Base-by-base conservation (phyloP, 129 eudicot species). In the Centella asiatica region DNA sequence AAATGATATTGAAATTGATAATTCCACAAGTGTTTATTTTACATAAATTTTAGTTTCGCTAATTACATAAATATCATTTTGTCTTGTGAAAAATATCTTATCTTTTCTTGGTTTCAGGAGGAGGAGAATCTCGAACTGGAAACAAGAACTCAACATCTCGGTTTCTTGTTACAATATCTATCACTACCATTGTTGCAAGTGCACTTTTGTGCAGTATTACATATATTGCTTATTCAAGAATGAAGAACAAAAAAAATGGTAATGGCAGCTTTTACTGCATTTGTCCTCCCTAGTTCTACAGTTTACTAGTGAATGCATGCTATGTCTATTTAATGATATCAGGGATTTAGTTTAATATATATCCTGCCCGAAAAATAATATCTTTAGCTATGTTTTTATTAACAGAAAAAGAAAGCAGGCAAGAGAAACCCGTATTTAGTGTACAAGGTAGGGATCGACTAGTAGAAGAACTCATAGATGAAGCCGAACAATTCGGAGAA, bases 231-330 rank as follows among this genome's bases (percentile, higher is more conserved):
- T 70, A 59, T 50, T 51, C 44, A 65, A 69, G 72, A 31, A 6
- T 53, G 34, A n/a, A 48, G 62, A 31, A 57, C 56, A 51, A 59
- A 53, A 66, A 66, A 52, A 62, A 18, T 65, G 73, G 76, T 75
- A 46, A 61, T 27, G 24, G 8, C n/a, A 46, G 24, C n/a, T n/a
- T n/a, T n/a, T n/a, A n/a, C n/a, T n/a, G n/a, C n/a, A n/a, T n/a
- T n/a, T n/a, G n/a, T n/a, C n/a, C n/a, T n/a, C n/a, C n/a, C n/a
- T n/a, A n/a, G n/a, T n/a, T n/a, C n/a, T n/a, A n/a, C n/a, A n/a
- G n/a, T n/a, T n/a, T n/a, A n/a, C n/a, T n/a, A n/a, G n/a, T n/a
- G n/a, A n/a, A n/a, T n/a, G n/a, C n/a, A n/a, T n/a, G n/a, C n/a
- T n/a, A n/a, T n/a, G n/a, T n/a, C n/a, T n/a, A n/a, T 46, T 17